Evolutionary conservation across 2,329 filamentous ascomycete species (phyloP).

Genomic region (Fusarium papillatum): DNA sequence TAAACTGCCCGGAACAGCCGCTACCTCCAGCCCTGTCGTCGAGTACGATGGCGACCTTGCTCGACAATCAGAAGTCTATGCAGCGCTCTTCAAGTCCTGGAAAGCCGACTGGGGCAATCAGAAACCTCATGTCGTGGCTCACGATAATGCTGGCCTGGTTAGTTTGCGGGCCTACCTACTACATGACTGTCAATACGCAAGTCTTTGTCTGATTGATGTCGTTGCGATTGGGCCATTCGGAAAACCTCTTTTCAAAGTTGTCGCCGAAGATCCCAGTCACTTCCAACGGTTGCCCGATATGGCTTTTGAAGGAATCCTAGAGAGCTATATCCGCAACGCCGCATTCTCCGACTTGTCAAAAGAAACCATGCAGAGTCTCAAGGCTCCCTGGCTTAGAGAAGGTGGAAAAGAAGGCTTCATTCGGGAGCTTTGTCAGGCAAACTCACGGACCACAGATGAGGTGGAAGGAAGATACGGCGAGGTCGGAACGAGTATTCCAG

Average conservation of each 20-base stretch:
- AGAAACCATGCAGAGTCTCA: constrained; percentile 52
- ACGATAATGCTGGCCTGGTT: constrained; percentile 59
- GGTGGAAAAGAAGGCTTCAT: constrained; percentile 53
- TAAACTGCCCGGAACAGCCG: constrained; percentile 19
- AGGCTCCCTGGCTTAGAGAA: constrained; percentile 49
- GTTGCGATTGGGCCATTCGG: constrained; percentile 59
- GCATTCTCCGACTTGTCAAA: constrained; percentile 45
- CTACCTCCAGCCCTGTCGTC: constrained; percentile 23
- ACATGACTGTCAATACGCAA: constrained; percentile 52
- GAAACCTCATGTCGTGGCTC: constrained; percentile 56
- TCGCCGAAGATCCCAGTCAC: constrained; percentile 49
- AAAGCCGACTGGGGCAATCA: constrained; percentile 36
- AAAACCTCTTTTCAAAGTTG: constrained; percentile 57
- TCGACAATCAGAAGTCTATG: constrained; percentile 52
- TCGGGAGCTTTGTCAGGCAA: constrained; percentile 52
- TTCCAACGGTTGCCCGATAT: constrained; percentile 51
- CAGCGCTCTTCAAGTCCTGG: constrained; percentile 54
- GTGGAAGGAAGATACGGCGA: constrained; percentile 54
- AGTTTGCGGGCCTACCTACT: constrained; percentile 53
- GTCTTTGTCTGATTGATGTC: constrained; percentile 57
- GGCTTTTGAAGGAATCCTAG: constrained; percentile 54
- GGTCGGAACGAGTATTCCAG: constrained; percentile 51
- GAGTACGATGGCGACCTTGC: constrained; percentile 51
- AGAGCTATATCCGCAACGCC: constrained; percentile 56
- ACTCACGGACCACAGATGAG: constrained; percentile 38